Percentiles rank a stretch among this genome's conserved stretches.
These are phyloP conservation scores for Pseudogymnoascus sp. DNA, from an alignment of 2,329 filamentous ascomycete genomes.

Conservation along the genomic window DNA sequence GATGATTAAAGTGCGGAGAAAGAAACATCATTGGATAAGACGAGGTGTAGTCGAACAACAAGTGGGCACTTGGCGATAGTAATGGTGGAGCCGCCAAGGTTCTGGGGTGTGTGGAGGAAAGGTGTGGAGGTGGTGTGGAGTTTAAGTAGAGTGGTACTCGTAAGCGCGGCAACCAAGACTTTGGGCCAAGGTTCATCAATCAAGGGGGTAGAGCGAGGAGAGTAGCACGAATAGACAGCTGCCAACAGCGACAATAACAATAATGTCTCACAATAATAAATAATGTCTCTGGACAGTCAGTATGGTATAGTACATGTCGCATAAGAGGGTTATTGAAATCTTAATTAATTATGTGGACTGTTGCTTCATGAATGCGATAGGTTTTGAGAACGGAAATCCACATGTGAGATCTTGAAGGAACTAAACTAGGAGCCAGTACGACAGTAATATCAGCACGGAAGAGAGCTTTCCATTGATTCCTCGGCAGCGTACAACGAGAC, in stretches of 20 bases:
- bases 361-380: neutral
- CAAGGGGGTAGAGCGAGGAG: neutral
- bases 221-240: neutral
- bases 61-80: neutral
- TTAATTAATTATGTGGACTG: neutral
- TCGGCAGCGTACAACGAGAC: neutral
- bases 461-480: neutral
- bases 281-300: neutral
- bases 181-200: slow-evolving; percentile 1
- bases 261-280: neutral
- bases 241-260: neutral
- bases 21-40: slow-evolving; percentile 3
- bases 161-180: neutral
- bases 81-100: slow-evolving; percentile 7
- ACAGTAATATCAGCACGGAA: neutral
- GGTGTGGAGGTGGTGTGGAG: slow-evolving; percentile 2
- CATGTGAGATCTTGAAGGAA: neutral
- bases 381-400: neutral
- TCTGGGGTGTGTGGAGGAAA: neutral
- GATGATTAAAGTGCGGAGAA: slow-evolving; percentile 5
- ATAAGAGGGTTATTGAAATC: neutral
- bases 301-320: neutral
- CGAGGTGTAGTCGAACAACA: neutral
- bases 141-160: neutral
- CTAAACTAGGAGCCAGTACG: neutral